phyloP scores from a whole-genome alignment of 192 early-diverging fungal species.

The Podila epicladia region DNA sequence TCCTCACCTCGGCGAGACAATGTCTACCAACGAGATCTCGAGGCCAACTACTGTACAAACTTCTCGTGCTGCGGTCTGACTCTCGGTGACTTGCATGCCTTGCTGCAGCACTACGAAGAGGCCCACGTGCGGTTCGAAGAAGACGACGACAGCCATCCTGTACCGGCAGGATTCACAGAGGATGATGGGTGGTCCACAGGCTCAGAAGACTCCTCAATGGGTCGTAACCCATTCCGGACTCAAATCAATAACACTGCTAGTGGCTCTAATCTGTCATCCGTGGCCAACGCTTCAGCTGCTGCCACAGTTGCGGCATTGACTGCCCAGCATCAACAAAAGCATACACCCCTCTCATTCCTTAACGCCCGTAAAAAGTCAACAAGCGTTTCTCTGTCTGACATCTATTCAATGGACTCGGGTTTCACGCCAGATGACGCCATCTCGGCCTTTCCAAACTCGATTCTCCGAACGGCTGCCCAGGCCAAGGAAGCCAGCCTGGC shows the following conservation, averaged over 20 bases:
- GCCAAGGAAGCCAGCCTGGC: conserved; percentile 28
- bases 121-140: conserved; percentile 90
- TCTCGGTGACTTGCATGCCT: conserved; percentile 91
- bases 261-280: not conserved
- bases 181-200: conserved; percentile 48
- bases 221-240: not conserved
- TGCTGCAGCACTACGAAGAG: conserved; percentile 97
- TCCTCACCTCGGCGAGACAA: conserved; percentile 42
- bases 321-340: conserved; percentile 24
- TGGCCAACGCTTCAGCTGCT: conserved; percentile 33
- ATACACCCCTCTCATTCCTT: conserved; percentile 37
- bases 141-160: conserved; percentile 62
- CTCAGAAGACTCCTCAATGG: conserved; percentile 9
- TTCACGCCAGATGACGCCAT: conserved; percentile 12
- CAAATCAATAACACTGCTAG: not conserved
- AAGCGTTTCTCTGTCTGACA: conserved; percentile 43
- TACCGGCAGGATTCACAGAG: conserved; percentile 41
- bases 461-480: conserved; percentile 37
- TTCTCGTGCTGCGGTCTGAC: conserved; percentile 94
- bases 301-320: conserved; percentile 44
- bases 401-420: conserved; percentile 36
- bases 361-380: conserved; percentile 30
- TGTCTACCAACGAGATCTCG: conserved; percentile 72
- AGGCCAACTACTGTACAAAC: conserved; percentile 94
- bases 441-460: conserved; percentile 44